Base-by-base conservation (phyloP, 768 basidiomycete species). In the Leucogyrophana mollusca region DNA sequence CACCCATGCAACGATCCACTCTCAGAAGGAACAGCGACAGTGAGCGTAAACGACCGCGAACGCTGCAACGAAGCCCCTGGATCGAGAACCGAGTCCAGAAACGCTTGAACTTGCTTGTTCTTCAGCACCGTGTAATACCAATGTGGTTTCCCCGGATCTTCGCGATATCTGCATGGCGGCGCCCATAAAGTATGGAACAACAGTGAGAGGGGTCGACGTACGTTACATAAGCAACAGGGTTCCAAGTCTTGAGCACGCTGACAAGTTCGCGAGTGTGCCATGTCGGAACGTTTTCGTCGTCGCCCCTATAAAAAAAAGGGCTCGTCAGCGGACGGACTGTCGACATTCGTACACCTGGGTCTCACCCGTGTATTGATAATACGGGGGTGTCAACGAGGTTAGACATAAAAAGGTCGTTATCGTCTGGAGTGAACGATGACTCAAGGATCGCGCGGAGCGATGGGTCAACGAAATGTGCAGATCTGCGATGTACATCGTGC, bases 231-330 rank as follows among this genome's bases (percentile, higher is more conserved):
- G 76, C 73, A 6, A 72, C 57, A 1, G 72, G 61, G 40, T 74
- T 69, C 81, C 82, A 87, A 2, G 79, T 69, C 50, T 76, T 74
- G 22, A 94, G 51, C 14, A 82, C 65, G 20, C 74, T 71, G 3
- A 87, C 71, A 9, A 78, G 69, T 59, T 85, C 82, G 17, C 93
- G 77, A 2, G 83, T 80, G 54, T 95, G 92, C 81, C 90, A 90
- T 0, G 82, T 78, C 2, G 93, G 91, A 3, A 96, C 94, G 50
- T 96, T 94, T 32, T 83, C 80, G 58, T 96, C 94, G 30, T 72
- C 71, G 3, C 86, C 87, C 16, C 88, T 89, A 53, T 27, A 34
- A 6, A 40, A 11, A n/a, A 33, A 13, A 9, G 27, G 27, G 27
- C 7, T 30, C 6, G 13, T 7, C 13, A 30, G 13, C 13, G 27